Evolutionary conservation across 805 yeast species (phyloP).

Genomic region (Suhomyces sp.): DNA sequence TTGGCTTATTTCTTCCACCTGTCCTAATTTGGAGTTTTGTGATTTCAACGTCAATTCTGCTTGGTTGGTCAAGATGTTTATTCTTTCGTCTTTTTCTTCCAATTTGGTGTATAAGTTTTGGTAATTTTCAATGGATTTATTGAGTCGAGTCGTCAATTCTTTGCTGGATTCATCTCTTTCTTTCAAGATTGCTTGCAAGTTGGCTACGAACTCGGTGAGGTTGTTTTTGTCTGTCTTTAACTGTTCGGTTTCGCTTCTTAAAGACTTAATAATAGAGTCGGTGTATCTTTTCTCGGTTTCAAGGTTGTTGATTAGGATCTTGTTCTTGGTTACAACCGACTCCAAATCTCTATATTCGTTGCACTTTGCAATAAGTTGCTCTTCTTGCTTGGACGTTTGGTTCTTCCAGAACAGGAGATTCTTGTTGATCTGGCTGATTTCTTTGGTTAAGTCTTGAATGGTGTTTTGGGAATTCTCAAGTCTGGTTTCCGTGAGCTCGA

Average conservation of each 20-base stretch:
- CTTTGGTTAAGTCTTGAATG: constrained; percentile 26
- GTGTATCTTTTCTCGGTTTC: constrained; percentile 54
- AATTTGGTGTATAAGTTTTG: constrained; percentile 44
- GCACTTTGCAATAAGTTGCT: constrained; percentile 24
- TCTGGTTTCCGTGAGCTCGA: constrained; percentile 54
- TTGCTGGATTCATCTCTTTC: constrained; percentile 56
- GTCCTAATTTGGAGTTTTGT: constrained; percentile 50
- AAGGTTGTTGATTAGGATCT: constrained; percentile 46
- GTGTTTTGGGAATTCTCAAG: constrained; percentile 36
- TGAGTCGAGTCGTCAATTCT: constrained; percentile 49
- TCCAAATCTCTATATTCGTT: constrained; percentile 58
- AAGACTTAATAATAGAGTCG: constrained; percentile 45
- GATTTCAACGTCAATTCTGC: constrained; percentile 52
- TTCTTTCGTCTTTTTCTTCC: constrained; percentile 52
- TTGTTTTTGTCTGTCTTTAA: constrained; percentile 57
- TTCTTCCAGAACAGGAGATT: constrained; percentile 39
- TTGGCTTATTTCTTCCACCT: constrained; percentile 52
- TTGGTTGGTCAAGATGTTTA: constrained; percentile 52
- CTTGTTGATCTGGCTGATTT: constrained; percentile 24
- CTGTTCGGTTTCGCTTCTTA: constrained; percentile 50
- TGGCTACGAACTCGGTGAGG: constrained; percentile 54
- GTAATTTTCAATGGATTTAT: constrained; percentile 47
- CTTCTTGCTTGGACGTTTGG: constrained; percentile 41
- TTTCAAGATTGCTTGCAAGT: constrained; percentile 56
- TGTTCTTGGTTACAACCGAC: constrained; percentile 41